Percentiles rank a stretch among this genome's conserved stretches.
Conservation (phyloP, 1,139 yeast species). For the Blastobotrys malaysiensis region DNA sequence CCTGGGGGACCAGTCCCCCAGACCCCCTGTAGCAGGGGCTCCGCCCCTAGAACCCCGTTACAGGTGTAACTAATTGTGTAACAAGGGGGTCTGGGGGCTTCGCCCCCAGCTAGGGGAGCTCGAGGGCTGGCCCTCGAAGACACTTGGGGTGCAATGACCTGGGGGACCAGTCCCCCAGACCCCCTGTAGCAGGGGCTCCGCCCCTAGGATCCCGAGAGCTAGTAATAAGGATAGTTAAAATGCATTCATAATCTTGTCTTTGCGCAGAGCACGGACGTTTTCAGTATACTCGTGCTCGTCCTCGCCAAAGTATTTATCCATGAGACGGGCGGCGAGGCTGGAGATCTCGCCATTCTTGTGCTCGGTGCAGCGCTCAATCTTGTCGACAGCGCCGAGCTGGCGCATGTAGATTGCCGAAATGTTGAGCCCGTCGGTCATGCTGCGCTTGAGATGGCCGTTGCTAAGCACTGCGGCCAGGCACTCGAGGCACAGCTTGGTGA, state of each 20-base stretch:
- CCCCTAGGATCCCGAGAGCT: no score
- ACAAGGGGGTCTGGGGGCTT: no score
- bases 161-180: no score
- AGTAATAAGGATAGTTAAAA: neutral
- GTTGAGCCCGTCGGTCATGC: conserved; percentile 9
- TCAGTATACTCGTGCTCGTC: neutral
- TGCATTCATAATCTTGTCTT: neutral
- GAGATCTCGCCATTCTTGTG: conserved; percentile 5
- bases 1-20: no score
- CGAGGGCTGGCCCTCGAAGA: no score
- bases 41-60: no score
- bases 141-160: no score
- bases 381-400: conserved; percentile 6
- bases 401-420: conserved; percentile 9
- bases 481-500: conserved; percentile 7
- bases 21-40: no score
- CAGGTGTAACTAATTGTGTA: no score
- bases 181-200: no score
- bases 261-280: neutral
- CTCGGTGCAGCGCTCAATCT: conserved; percentile 1
- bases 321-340: conserved; percentile 3
- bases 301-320: conserved; percentile 6
- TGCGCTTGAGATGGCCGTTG: conserved; percentile 7
- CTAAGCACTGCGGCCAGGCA: conserved; percentile 5
- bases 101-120: no score